phyloP scores from a whole-genome alignment of 805 yeast genomes.

The Starmerella vitae region DNA sequence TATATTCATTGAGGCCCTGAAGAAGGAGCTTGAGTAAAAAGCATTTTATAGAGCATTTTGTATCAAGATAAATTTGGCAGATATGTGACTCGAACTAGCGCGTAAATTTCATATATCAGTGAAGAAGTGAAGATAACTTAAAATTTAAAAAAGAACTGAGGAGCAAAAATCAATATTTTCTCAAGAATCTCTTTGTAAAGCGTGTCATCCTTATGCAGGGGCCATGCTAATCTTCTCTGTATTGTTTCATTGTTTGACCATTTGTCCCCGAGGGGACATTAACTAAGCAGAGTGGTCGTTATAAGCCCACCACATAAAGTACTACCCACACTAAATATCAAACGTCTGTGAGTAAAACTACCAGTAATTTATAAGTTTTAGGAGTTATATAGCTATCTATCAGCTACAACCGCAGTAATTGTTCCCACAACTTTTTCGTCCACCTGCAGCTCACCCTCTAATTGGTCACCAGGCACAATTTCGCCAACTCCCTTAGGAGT shows the following conservation, averaged over 20 bases:
- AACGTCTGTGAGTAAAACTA: too few species aligned
- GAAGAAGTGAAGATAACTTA: too few species aligned
- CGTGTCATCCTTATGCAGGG: constrained; percentile 99
- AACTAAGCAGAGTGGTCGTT: too few species aligned
- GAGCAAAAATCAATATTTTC: constrained; percentile 58
- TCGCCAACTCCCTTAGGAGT: constrained; percentile 97
- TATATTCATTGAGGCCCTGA: constrained; percentile 10
- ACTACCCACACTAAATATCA: too few species aligned
- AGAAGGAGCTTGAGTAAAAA: constrained; percentile 8
- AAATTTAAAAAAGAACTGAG: too few species aligned
- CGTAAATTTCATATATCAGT: too few species aligned
- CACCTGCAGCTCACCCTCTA: constrained; percentile 48
- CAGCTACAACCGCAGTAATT: constrained; percentile 39
- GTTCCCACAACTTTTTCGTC: constrained; percentile 42
- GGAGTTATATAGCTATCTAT: too few species aligned
- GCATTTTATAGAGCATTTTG: too few species aligned
- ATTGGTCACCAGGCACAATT: constrained; percentile 61
- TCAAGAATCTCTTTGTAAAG: constrained; percentile 92
- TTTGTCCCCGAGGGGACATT: constrained; percentile 64
- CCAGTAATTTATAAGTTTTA: too few species aligned
- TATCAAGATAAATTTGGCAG: too few species aligned
- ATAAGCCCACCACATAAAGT: too few species aligned
- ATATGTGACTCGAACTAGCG: too few species aligned
- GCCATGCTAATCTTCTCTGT: constrained; percentile 99
- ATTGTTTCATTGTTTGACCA: constrained; percentile 98